Evolutionary conservation across 345 rosid species (phyloP), one percentile per base, ranked within the genome.

Genomic region (Gossypioides kirkii): DNA sequence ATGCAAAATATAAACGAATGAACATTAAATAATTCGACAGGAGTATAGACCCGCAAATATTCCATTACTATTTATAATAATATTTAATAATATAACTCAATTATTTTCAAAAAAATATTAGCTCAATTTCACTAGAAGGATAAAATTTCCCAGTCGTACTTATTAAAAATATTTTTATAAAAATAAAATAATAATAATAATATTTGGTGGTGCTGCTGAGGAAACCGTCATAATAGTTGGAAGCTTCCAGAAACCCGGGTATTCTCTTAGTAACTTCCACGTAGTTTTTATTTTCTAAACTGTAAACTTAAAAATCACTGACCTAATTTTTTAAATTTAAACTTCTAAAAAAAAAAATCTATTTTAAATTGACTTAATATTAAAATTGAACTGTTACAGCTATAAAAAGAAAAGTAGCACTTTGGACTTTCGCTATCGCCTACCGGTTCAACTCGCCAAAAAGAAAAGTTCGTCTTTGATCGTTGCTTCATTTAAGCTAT

Each of bases 361-460:
- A 53, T 5, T 53, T n/a, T 53, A 13, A 17, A 52, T 13, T 10
- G 16, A 4, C 52, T 46, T 46, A 4, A 32, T 4, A 32, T 32
- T 32, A 32, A 32, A 32, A 32, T 32, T 10, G 50, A 46, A 12
- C 50, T 46, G 14, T 46, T 46, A 10, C 13, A 46, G 3, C 14
- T 32, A 32, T 9, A n/a, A 61, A 61, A 61, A 16, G 20, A 36
- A 55, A 55, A 55, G 61, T 55, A 23, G 36, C 46, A 38, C 67
- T 62, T 63, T 66, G 41, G 55, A 45, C 70, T 64, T 43, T 64
- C 53, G 69, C 69, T 25, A 18, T 63, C 68, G 10, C 49, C 49
- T 63, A 17, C 36, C 3, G 11, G 20, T 45, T 66, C 41, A 65
- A 3, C 70, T 46, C 14, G 13, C 6, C 53, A 41, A 10, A n/a